These are phyloP conservation scores for Plectosphaerella cucumerina DNA, from an alignment of 2,329 filamentous ascomycete genomes.

Conservation along the genomic window DNA sequence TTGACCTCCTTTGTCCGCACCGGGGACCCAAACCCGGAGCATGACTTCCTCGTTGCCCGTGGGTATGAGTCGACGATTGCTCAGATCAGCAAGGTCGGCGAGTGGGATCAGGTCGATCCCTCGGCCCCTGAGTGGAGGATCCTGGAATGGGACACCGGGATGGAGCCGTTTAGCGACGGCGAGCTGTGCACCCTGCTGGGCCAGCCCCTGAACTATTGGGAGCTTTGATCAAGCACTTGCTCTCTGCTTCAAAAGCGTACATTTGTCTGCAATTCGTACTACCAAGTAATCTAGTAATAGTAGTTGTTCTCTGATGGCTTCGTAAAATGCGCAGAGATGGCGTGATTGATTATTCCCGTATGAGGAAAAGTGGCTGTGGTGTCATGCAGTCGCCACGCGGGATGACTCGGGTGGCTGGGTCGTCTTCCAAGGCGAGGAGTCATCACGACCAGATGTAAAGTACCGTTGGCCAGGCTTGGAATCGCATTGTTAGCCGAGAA, in stretches of 20 bases:
- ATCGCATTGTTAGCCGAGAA: too few species aligned
- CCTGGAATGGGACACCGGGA: background rate
- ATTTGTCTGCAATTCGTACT: background rate
- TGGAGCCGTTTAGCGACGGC: background rate
- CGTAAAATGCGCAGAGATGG: too few species aligned
- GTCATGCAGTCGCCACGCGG: too few species aligned
- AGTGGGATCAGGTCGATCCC: constrained; percentile 19
- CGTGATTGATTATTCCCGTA: too few species aligned
- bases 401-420: too few species aligned
- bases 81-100: constrained; percentile 18
- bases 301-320: too few species aligned
- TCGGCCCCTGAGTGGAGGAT: constrained; percentile 1
- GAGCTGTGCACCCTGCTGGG: background rate
- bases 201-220: background rate
- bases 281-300: too few species aligned
- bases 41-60: constrained; percentile 22
- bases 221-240: background rate
- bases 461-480: too few species aligned
- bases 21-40: constrained; percentile 25
- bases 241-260: background rate
- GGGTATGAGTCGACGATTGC: constrained; percentile 21
- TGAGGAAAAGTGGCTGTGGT: too few species aligned
- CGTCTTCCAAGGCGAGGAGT: too few species aligned
- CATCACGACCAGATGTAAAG: too few species aligned
- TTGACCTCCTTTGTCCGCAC: constrained; percentile 27